Percentiles rank a stretch among this genome's conserved stretches.
Conservation (phyloP, 805 yeast species). For the Zygotorulaspora chibaensis region DNA sequence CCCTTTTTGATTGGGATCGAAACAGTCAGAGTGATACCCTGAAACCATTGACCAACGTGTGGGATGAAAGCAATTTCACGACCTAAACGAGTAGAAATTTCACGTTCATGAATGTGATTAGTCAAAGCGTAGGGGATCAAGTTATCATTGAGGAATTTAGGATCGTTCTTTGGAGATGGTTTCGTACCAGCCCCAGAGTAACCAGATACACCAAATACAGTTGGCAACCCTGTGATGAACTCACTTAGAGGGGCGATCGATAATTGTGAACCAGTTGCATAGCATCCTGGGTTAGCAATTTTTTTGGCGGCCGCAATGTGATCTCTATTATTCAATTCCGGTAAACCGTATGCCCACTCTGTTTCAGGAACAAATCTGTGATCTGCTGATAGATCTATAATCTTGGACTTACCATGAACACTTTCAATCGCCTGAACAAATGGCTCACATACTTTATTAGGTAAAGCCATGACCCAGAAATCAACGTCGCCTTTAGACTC, state of each 20-base stretch:
- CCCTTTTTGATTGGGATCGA: slow-evolving; percentile 77
- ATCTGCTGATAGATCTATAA: slow-evolving; percentile 92
- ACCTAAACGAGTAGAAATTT: slow-evolving; percentile 78
- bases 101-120: slow-evolving; percentile 95
- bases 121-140: slow-evolving; percentile 93
- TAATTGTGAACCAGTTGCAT: slow-evolving; percentile 96
- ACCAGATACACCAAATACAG: slow-evolving; percentile 93
- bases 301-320: slow-evolving; percentile 66
- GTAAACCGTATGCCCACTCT: slow-evolving; percentile 92
- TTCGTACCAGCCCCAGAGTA: slow-evolving; percentile 99
- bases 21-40: slow-evolving; percentile 91
- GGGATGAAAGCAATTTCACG: slow-evolving; percentile 84
- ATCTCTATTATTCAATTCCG: slow-evolving; percentile 75
- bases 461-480: slow-evolving; percentile 98
- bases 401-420: slow-evolving; percentile 66
- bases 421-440: slow-evolving; percentile 76
- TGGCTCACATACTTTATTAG: slow-evolving; percentile 93
- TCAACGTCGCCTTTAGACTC: slow-evolving; percentile 79
- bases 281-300: slow-evolving; percentile 97
- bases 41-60: slow-evolving; percentile 99
- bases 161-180: slow-evolving; percentile 94
- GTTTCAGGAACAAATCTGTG: slow-evolving; percentile 87
- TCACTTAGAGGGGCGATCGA: slow-evolving; percentile 84
- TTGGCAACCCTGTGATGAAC: slow-evolving; percentile 66
- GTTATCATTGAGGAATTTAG: slow-evolving; percentile 68